These are phyloP conservation scores for Cryomyces antarcticus DNA, from an alignment of 495 filamentous ascomycete genomes.

Conservation along the genomic window DNA sequence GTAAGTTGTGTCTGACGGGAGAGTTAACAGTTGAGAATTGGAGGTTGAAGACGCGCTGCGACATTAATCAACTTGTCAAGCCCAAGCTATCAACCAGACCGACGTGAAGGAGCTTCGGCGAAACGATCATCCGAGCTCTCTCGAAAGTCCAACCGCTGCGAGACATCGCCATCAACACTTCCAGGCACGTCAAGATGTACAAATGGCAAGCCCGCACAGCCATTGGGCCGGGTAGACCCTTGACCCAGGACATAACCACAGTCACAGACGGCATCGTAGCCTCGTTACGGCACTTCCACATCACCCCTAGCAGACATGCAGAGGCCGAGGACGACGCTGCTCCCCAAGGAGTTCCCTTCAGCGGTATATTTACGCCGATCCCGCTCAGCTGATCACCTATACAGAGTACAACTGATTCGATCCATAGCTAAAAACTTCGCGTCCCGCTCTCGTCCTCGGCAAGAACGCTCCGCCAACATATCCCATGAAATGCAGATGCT, in stretches of 20 bases:
- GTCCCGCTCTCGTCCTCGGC: not conserved
- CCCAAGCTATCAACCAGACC: not conserved
- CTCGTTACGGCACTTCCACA: slow-evolving; percentile 20
- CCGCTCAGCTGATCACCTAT: no score
- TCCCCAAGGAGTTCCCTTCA: not conserved
- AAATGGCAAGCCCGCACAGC: slow-evolving; percentile 16
- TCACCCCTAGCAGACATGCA: not conserved
- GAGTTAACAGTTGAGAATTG: not conserved
- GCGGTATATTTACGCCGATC: not conserved
- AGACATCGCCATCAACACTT: no score
- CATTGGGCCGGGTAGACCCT: slow-evolving; percentile 11
- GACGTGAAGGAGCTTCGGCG: not conserved
- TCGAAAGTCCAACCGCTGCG: not conserved
- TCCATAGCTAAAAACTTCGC: not conserved
- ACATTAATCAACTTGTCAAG: not conserved
- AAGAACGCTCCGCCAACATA: not conserved
- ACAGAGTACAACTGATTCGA: not conserved
- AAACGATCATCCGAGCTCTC: not conserved
- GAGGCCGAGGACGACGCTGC: not conserved
- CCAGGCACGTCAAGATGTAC: slow-evolving; percentile 6
- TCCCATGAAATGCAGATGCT: no score
- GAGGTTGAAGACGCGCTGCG: not conserved
- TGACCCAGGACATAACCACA: slow-evolving; percentile 13
- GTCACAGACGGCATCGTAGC: slow-evolving; percentile 23
- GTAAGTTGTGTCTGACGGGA: not conserved